Percentiles rank a stretch among this genome's conserved stretches.
These are phyloP conservation scores for Fragaria iinumae DNA, from an alignment of 306 rosid genomes.

Conservation along the genomic window DNA sequence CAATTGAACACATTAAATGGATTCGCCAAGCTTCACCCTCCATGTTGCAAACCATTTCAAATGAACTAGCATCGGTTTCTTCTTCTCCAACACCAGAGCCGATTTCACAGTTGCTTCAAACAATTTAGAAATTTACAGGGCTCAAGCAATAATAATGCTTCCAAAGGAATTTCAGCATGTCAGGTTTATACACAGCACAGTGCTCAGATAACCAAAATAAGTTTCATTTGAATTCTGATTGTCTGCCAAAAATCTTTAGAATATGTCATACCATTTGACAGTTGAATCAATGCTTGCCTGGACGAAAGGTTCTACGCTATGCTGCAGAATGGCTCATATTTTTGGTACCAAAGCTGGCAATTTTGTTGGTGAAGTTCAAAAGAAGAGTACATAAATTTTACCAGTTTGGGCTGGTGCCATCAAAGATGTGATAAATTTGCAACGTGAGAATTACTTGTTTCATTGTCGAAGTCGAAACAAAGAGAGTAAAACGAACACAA, in stretches of 20 bases:
- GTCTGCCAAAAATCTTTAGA: neutral
- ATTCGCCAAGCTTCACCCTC: conserved; percentile 50
- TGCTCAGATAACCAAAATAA: neutral
- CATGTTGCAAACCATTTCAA: conserved; percentile 44
- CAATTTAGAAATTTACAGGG: conserved; percentile 35
- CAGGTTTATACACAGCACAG: neutral
- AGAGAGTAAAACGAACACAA: neutral
- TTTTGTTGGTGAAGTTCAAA: neutral
- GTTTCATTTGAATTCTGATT: neutral
- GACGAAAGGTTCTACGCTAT: neutral
- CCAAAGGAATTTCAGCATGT: conserved; percentile 21
- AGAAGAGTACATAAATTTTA: neutral
- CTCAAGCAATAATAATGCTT: conserved; percentile 16
- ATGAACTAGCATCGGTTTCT: conserved; percentile 62
- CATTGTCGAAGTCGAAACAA: neutral
- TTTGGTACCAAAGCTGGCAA: neutral
- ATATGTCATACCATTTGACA: neutral
- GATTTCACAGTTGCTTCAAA: conserved; percentile 52
- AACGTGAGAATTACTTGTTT: neutral
- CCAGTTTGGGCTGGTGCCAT: neutral
- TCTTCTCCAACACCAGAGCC: conserved; percentile 53
- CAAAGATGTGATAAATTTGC: neutral
- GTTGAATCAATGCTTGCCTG: neutral
- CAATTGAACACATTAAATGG: conserved; percentile 62
- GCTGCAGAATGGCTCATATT: neutral